A percentile compares a stretch with the other conserved stretches of the same genome.
Evolutionary conservation across 768 basidiomycete species (phyloP).

Genomic region (Tephrocybe sp.): DNA sequence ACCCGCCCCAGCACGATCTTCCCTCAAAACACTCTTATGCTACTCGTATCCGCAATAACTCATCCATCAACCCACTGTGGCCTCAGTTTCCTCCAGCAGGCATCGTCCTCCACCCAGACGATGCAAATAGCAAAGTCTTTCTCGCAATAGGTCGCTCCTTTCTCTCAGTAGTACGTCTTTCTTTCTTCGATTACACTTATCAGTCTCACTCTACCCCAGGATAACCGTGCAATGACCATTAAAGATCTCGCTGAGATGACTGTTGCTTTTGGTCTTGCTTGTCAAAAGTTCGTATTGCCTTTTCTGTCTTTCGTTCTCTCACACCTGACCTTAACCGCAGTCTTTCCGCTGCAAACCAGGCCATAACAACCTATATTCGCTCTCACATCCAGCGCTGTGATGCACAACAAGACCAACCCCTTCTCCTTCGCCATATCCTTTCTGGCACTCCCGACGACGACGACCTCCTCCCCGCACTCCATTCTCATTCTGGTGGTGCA

Average conservation of each 20-base stretch:
- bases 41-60: constrained; percentile 52
- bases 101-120: constrained; percentile 71
- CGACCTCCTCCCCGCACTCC: constrained; percentile 66
- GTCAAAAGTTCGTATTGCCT: constrained; percentile 59
- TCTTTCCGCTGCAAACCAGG: constrained; percentile 75
- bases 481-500: constrained; percentile 70
- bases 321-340: constrained; percentile 32
- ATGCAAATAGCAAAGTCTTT: constrained; percentile 69
- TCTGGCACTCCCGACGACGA: constrained; percentile 74
- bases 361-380: constrained; percentile 81
- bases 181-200: constrained; percentile 18
- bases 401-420: constrained; percentile 65
- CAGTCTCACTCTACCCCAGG: constrained; percentile 33
- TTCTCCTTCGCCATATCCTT: constrained; percentile 68
- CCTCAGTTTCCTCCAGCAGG: constrained; percentile 58
- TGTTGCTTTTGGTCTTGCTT: constrained; percentile 59
- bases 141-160: constrained; percentile 71
- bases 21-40: constrained; percentile 40
- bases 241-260: constrained; percentile 80
- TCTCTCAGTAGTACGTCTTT: constrained; percentile 61
- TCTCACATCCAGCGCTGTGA: constrained; percentile 72
- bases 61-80: constrained; percentile 36
- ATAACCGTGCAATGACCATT: constrained; percentile 83
- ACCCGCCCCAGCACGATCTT: constrained; percentile 7
- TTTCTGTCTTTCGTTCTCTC: background rate